These are phyloP conservation scores for Komagataella pseudopastoris DNA, from an alignment of 805 yeast species.

Conservation along the genomic window DNA sequence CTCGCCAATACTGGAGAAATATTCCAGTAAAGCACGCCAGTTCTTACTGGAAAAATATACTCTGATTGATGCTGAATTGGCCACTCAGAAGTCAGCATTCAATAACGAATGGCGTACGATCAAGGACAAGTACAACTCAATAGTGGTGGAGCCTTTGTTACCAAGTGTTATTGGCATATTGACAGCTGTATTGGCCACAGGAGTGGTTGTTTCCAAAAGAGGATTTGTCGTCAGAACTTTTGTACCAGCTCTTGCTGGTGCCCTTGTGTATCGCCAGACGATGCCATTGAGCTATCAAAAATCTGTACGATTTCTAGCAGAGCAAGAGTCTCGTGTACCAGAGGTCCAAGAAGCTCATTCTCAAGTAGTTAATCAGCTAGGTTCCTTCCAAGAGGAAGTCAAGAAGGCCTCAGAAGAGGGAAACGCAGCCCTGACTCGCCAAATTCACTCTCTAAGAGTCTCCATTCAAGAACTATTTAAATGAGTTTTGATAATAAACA, in stretches of 20 bases:
- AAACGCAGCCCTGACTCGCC: neutral
- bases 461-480: neutral
- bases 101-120: constrained; percentile 25
- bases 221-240: constrained; percentile 34
- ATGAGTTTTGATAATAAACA: neutral
- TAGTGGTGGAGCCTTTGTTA: constrained; percentile 38
- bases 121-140: constrained; percentile 15
- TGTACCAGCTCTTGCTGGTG: constrained; percentile 37
- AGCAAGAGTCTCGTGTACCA: constrained; percentile 22
- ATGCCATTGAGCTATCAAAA: constrained; percentile 37
- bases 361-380: constrained; percentile 1
- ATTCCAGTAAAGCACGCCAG: constrained; percentile 24
- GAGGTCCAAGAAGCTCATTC: constrained; percentile 16
- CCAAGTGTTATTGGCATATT: constrained; percentile 42
- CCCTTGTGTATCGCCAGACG: constrained; percentile 25
- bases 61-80: constrained; percentile 26
- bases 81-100: constrained; percentile 32
- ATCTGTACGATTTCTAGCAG: constrained; percentile 12
- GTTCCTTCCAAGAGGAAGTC: neutral
- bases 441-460: neutral
- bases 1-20: constrained; percentile 30
- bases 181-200: constrained; percentile 42
- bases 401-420: neutral
- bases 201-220: constrained; percentile 35
- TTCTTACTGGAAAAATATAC: constrained; percentile 23